Base-by-base conservation (phyloP, 2,329 filamentous ascomycete genomes). In the Microascus cirrosus region DNA sequence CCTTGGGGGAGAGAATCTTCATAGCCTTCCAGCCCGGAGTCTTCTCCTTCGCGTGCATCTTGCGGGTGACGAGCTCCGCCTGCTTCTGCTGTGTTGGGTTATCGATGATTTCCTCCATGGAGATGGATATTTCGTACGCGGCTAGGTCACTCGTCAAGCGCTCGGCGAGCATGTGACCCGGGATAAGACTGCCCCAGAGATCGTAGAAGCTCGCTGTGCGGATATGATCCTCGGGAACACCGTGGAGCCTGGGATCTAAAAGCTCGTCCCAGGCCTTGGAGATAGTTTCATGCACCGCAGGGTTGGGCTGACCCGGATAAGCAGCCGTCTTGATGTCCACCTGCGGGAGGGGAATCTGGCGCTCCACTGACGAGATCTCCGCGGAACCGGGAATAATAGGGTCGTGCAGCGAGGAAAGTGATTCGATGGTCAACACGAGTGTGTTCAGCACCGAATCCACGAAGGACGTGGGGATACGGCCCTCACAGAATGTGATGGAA, bases 51-150 rank as follows among this genome's bases (percentile, higher is more conserved):
- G 28, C 45, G 10, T 20, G 25, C n/a, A 58, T 32, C 56, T 58
- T 58, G 5, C 56, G 34, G 12, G 56, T 24, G 39, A 77, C 62
- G 12, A 77, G 67, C 59, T 77, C 76, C 60, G 78, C 74, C 58
- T 81, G 78, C 18, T 70, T 67, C 45, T 71, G 66, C 73, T 80
- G 77, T 24, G 76, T 79, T 6, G 78, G 76, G 60, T 78, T 66
- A 13, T 75, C 68, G n/a, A 80, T 66, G 24, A 81, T 70, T 35
- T 81, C 78, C 54, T 77, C 76, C 56, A 76, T 73, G 0, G 71
- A 72, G 51, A 80, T 65, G 24, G 63, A 66, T 5, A 78, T 64
- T 11, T 66, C 64, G 15, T 73, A 71, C 20, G 22, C 15, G 1
- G 72, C 67, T 10, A 81, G 67, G 18, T 71, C 70, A 3, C 68